These are phyloP conservation scores for Gossypium stocksii DNA, from an alignment of 345 rosid species.

Conservation along the genomic window DNA sequence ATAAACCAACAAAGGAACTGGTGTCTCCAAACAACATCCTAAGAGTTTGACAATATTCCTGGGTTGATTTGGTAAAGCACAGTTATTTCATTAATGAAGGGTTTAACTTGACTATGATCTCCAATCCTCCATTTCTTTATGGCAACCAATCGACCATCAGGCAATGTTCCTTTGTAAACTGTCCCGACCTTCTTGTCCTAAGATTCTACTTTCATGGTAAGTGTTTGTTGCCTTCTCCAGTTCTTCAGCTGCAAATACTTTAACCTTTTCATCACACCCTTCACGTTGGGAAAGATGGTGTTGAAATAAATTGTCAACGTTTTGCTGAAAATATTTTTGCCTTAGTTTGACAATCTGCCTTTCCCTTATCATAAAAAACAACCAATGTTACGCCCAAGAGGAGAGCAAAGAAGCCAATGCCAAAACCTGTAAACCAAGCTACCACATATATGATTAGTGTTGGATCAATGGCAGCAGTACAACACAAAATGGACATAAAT, in stretches of 20 bases:
- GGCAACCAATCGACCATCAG: constrained; percentile 29
- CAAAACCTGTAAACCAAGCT: not conserved
- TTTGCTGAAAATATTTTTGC: constrained; percentile 23
- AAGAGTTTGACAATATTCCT: constrained; percentile 39
- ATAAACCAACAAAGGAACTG: constrained; percentile 42
- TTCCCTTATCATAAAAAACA: constrained; percentile 1
- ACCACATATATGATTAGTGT: no score
- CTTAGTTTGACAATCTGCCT: constrained; percentile 16
- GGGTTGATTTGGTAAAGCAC: constrained; percentile 45
- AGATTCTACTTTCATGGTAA: constrained; percentile 27
- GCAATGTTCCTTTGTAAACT: constrained; percentile 40
- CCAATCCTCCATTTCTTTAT: constrained; percentile 39
- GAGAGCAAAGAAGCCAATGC: not conserved
- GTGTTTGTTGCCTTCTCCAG: constrained; percentile 36
- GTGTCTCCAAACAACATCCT: constrained; percentile 45
- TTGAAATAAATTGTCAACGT: constrained; percentile 30
- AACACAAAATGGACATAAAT: no score
- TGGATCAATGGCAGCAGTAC: no score
- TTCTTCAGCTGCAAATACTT: constrained; percentile 31
- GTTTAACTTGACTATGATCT: constrained; percentile 34
- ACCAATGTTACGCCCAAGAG: not conserved
- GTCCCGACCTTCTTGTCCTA: constrained; percentile 42
- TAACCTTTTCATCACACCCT: constrained; percentile 15
- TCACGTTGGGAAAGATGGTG: constrained; percentile 20
- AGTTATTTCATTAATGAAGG: constrained; percentile 41